Percentiles rank a stretch among this genome's conserved stretches.
phyloP scores from a whole-genome alignment of 1,139 yeast genomes.

The Diutina neorugosa region DNA sequence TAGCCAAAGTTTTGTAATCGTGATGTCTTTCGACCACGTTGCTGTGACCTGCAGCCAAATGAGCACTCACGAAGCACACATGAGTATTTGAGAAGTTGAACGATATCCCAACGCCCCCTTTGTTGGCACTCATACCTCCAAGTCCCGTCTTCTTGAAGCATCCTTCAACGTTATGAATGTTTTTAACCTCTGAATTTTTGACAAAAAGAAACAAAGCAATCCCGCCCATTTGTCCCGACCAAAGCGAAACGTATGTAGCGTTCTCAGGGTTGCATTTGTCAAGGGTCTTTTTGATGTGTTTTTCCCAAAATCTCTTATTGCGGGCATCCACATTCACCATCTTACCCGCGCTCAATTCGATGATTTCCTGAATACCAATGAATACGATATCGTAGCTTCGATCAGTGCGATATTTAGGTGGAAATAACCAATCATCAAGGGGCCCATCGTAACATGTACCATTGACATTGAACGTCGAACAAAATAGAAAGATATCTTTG shows the following conservation, averaged over 20 bases:
- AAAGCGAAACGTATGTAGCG: background rate
- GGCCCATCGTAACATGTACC: background rate
- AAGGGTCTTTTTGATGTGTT: background rate
- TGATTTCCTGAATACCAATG: constrained; percentile 4
- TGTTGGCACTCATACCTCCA: constrained; percentile 4
- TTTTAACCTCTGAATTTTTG: background rate
- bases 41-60: constrained; percentile 4
- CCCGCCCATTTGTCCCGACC: constrained; percentile 4
- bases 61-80: constrained; percentile 1
- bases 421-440: constrained; percentile 1
- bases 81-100: background rate
- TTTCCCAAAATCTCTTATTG: background rate
- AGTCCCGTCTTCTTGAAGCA: constrained; percentile 3
- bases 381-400: constrained; percentile 1
- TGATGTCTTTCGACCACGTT: constrained; percentile 3
- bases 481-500: background rate
- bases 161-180: background rate
- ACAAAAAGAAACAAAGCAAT: background rate
- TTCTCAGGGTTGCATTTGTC: background rate
- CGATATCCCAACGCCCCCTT: constrained; percentile 3
- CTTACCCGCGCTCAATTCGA: constrained; percentile 3
- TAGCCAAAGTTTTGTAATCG: background rate
- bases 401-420: background rate
- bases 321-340: background rate
- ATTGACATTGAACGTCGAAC: constrained; percentile 3